Evolutionary conservation across 108 stramenopile species (phyloP).

Genomic region (Parietichytrium sp.): DNA sequence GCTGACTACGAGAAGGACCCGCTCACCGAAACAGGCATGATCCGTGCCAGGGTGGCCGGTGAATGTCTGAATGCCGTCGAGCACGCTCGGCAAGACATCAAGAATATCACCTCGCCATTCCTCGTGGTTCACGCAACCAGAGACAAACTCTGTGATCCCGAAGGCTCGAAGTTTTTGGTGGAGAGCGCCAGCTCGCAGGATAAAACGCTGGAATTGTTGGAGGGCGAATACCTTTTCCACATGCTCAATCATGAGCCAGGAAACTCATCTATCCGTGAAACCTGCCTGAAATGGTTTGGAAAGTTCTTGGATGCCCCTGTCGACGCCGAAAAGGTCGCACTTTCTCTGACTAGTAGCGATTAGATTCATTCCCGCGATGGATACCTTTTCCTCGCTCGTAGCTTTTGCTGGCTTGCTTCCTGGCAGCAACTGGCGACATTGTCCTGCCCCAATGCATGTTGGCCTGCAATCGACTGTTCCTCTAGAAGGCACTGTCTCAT

Average conservation of each 20-base stretch:
- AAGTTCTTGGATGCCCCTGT: background rate
- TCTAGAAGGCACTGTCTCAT: too few species aligned
- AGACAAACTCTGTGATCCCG: constrained; percentile 5
- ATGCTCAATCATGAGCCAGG: constrained; percentile 4
- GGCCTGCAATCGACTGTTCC: too few species aligned
- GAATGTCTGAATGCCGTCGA: background rate
- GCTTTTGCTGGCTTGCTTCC: too few species aligned
- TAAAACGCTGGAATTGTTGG: background rate
- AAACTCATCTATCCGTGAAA: background rate
- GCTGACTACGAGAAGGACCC: background rate
- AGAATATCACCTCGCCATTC: background rate
- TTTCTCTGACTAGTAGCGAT: too few species aligned
- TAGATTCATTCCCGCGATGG: too few species aligned
- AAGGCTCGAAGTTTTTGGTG: background rate
- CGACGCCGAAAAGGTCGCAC: too few species aligned
- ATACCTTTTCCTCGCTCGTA: too few species aligned
- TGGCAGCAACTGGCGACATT: too few species aligned
- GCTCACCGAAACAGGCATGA: background rate
- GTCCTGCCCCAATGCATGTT: too few species aligned
- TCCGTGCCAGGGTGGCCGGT: background rate
- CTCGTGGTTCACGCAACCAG: background rate
- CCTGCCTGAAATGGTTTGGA: background rate
- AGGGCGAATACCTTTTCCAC: background rate
- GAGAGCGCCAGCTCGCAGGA: background rate
- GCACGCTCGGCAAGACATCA: background rate